phyloP scores from a whole-genome alignment of 1,284 basidiomycete species.

The Cryptococcus maquisensis region DNA sequence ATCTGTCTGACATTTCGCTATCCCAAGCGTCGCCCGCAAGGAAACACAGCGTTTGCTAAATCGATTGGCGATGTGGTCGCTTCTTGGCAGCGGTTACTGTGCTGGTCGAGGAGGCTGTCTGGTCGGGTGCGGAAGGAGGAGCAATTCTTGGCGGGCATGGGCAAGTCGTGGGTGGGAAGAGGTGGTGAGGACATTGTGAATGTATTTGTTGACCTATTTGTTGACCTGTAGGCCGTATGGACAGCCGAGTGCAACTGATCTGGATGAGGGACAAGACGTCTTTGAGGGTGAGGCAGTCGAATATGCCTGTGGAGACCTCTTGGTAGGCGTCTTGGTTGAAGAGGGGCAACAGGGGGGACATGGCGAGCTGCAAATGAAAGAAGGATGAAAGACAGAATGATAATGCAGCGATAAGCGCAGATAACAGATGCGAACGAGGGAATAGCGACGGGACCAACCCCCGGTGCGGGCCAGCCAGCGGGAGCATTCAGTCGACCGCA shows the following conservation, averaged over 20 bases:
- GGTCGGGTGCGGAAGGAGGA: not conserved
- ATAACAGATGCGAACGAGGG: no score
- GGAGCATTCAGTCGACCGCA: no score
- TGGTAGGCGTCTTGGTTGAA: not conserved
- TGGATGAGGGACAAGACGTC: not conserved
- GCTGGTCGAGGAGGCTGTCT: not conserved
- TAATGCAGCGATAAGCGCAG: no score
- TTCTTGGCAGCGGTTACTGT: no score
- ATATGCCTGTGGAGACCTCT: not conserved
- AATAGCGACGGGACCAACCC: no score
- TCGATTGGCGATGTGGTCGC: not conserved
- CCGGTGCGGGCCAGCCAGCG: no score
- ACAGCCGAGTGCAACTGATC: not conserved
- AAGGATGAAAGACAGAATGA: no score
- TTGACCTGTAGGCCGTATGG: not conserved
- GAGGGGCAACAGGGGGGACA: not conserved
- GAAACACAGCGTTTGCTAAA: not conserved
- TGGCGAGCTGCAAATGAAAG: no score
- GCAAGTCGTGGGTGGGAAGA: not conserved
- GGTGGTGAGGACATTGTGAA: not conserved
- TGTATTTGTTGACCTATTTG: slow-evolving; percentile 1
- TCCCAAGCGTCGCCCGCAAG: not conserved
- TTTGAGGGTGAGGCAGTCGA: not conserved
- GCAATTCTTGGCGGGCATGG: not conserved
- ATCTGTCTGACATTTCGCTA: not conserved